Base-by-base conservation (phyloP, 306 rosid species). In the Lathyrus tuberosus region DNA sequence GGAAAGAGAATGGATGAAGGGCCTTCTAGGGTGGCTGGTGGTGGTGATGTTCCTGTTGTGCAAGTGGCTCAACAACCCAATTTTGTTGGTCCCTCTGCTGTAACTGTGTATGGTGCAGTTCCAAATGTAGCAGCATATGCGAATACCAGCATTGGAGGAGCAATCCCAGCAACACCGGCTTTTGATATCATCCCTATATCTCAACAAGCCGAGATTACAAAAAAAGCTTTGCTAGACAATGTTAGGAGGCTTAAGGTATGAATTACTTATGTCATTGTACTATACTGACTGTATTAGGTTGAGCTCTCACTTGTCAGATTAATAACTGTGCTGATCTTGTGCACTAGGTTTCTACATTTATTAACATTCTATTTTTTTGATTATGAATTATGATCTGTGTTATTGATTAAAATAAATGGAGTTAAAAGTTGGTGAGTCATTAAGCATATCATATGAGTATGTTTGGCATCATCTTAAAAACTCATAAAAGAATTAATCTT, bases 1-100 rank as follows among this genome's bases (percentile, higher is more conserved):
- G 98, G 98, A 74, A 94, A 94, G 86, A 86, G 94, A 73, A 82
- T 84, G 87, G 98, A 90, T 77, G 92, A 94, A 70, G 93, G 96
- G 46, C 26, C 88, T 74, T 64, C 69, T 60, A 80, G 96, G 80
- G 94, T 63, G 16, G 76, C 49, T 48, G 76, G 62, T 49, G 72
- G 65, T 40, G 53, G 33, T 63, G 82, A 79, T 68, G 84, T 81
- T 71, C 72, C 91, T 76, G 86, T 81, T 16, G 85, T 77, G 69
- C 89, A 84, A 41, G 80, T 47, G 83, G 78, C 62, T 33, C 87
- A 84, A 72, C 95, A 80, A 15, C 84, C 79, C 8, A 86, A 79
- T 69, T 75, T 71, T 73, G 77, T 68, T 65, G 78, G 47, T 62
- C 77, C 85, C 58, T 75, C 91, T 13, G 75, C 73, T 1, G 59